Conservation (phyloP, 345 rosid genomes). For the Ceriops decandra region DNA sequence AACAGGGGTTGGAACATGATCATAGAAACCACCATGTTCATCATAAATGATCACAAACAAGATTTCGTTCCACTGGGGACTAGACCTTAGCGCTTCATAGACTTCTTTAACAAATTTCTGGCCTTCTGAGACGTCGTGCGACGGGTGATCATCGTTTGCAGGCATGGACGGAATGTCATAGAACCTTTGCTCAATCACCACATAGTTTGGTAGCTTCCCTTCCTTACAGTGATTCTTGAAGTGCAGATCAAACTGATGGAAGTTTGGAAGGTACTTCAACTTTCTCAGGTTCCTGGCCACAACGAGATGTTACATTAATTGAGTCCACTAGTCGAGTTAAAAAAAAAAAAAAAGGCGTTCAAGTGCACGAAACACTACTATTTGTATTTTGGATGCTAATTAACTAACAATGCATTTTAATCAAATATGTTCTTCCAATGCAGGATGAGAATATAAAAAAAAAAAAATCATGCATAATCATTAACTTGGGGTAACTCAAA, state of each 20-base stretch:
- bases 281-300: slow-evolving; percentile 65
- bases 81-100: slow-evolving; percentile 68
- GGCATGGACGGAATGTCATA: slow-evolving; percentile 49
- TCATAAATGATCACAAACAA: slow-evolving; percentile 59
- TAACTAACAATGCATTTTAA: too few relatives aligned
- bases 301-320: background rate
- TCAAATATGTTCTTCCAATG: too few relatives aligned
- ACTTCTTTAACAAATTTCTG: slow-evolving; percentile 76
- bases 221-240: slow-evolving; percentile 70
- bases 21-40: slow-evolving; percentile 92
- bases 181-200: slow-evolving; percentile 71
- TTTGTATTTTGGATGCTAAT: too few relatives aligned
- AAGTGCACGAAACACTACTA: too few relatives aligned
- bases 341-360: too few relatives aligned
- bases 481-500: too few relatives aligned
- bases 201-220: slow-evolving; percentile 87
- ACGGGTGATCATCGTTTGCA: slow-evolving; percentile 84
- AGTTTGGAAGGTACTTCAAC: slow-evolving; percentile 63
- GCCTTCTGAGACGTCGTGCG: slow-evolving; percentile 71
- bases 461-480: too few relatives aligned
- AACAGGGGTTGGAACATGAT: slow-evolving; percentile 80
- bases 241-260: slow-evolving; percentile 53
- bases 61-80: slow-evolving; percentile 86
- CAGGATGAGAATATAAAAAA: too few relatives aligned
- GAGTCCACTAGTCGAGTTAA: too few relatives aligned